Percentiles rank a stretch among this genome's conserved stretches.
phyloP scores from a whole-genome alignment of 2,329 filamentous ascomycete genomes.

The Elsinoe perseae region DNA sequence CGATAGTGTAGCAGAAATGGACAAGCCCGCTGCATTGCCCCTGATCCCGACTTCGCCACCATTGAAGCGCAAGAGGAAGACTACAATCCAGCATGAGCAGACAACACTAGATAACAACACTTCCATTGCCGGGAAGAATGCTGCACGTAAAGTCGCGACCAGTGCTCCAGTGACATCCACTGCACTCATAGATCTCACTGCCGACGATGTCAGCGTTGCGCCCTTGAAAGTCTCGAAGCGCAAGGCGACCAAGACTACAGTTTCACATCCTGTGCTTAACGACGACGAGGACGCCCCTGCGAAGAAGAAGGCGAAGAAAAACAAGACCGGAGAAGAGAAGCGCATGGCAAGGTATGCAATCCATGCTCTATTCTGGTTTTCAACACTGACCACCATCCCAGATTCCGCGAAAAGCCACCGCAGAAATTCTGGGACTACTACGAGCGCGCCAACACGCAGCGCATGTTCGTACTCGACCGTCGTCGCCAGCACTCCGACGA shows the following conservation, averaged over 20 bases:
- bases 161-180: not conserved
- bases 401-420: conserved; percentile 23
- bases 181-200: not conserved
- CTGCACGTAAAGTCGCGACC: not conserved
- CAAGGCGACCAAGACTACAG: not conserved
- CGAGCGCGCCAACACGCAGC: conserved; percentile 27
- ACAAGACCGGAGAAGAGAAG: not conserved
- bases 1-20: too few relatives aligned
- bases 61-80: not conserved
- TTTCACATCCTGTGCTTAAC: not conserved
- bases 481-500: conserved; percentile 31
- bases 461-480: conserved; percentile 27
- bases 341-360: conserved; percentile 3
- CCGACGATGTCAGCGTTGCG: not conserved
- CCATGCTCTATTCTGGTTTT: not conserved
- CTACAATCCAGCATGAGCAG: not conserved
- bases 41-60: not conserved
- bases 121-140: not conserved
- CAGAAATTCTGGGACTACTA: conserved; percentile 22
- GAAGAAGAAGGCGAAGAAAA: not conserved
- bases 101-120: not conserved
- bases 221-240: not conserved
- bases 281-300: not conserved
- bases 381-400: not conserved
- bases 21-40: too few relatives aligned